Evolutionary conservation across 2,329 filamentous ascomycete genomes (phyloP).

Genomic region (Aspergillus clavatus): DNA sequence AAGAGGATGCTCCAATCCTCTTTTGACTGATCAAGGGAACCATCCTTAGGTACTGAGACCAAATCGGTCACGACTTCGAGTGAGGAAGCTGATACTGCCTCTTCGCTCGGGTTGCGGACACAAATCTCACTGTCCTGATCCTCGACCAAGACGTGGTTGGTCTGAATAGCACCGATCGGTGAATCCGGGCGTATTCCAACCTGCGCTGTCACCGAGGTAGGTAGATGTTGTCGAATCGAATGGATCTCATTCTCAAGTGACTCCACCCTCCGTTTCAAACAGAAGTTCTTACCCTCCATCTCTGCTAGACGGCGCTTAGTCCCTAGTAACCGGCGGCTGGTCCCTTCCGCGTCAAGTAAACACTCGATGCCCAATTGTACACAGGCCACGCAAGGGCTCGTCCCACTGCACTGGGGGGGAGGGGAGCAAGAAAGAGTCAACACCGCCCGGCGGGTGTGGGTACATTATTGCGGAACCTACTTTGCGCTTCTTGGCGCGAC

Average conservation of each 20-base stretch:
- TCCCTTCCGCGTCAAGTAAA: not conserved
- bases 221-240: not conserved
- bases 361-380: not conserved
- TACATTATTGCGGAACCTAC: not conserved
- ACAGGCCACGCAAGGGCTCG: not conserved
- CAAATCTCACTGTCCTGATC: not conserved
- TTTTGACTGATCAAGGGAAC: not conserved
- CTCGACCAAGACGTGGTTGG: too few species aligned
- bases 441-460: not conserved
- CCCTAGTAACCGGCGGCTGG: not conserved
- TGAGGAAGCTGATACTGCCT: not conserved
- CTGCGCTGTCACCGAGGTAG: not conserved
- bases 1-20: not conserved
- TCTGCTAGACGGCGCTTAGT: not conserved
- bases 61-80: not conserved
- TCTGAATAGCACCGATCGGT: too few species aligned
- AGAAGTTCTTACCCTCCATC: not conserved
- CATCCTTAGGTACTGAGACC: not conserved
- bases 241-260: not conserved
- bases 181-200: too few species aligned
- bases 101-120: not conserved
- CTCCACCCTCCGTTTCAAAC: not conserved
- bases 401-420: not conserved
- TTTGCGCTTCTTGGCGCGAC: not conserved
- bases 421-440: not conserved